Evolutionary conservation across 345 rosid genomes (phyloP).

Genomic region (Lagerstroemia speciosa): DNA sequence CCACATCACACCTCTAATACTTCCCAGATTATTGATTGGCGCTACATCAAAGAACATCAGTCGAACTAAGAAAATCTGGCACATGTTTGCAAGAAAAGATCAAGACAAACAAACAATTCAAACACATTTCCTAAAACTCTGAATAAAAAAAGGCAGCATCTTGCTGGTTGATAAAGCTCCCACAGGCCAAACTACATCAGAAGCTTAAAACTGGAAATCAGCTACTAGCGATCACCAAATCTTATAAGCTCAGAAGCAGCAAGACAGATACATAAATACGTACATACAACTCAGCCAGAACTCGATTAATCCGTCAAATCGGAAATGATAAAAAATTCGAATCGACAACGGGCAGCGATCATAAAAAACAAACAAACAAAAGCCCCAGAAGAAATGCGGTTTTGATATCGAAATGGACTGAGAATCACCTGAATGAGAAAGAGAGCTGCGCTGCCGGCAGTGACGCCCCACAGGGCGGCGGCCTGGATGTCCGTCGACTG

Average conservation of each 20-base stretch:
- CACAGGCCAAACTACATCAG: neutral
- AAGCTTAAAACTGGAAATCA: neutral
- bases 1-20: neutral
- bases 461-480: conserved; percentile 80
- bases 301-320: neutral
- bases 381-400: neutral
- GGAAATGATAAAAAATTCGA: neutral
- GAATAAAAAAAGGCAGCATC: neutral
- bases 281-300: neutral
- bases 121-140: neutral
- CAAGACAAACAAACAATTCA: neutral
- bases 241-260: too few species aligned
- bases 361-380: neutral
- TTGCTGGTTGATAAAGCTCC: neutral
- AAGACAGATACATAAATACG: too few species aligned
- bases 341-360: neutral
- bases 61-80: neutral
- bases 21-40: neutral
- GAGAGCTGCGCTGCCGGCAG: conserved; percentile 60
- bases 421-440: conserved; percentile 61
- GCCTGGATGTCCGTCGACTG: conserved; percentile 58
- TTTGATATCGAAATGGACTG: conserved; percentile 1
- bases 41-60: neutral
- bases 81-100: neutral
- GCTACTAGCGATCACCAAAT: too few species aligned